Conservation (phyloP, 768 basidiomycete genomes). For the Lactifluus rugatus region DNA sequence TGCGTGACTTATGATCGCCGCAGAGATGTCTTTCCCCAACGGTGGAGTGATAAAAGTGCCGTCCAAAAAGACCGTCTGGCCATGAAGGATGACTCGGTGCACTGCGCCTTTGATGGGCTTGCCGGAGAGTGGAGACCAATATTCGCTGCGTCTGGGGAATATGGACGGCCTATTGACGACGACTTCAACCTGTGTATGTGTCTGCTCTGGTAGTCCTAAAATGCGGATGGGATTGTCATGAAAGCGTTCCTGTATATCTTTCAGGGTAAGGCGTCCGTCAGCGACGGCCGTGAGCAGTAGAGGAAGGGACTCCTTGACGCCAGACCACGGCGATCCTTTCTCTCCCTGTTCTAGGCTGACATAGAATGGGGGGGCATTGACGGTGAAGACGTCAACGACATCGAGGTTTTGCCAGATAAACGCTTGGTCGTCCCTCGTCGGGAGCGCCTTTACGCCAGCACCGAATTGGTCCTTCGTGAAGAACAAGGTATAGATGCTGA, state of each 20-base stretch:
- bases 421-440: constrained; percentile 65
- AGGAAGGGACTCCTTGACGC: constrained; percentile 80
- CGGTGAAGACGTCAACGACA: constrained; percentile 82
- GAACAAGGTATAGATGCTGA: constrained; percentile 86
- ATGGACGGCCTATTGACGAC: constrained; percentile 67
- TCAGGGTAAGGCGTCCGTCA: constrained; percentile 67
- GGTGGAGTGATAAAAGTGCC: constrained; percentile 55
- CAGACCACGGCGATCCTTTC: constrained; percentile 57
- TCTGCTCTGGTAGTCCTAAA: constrained; percentile 81
- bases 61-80: constrained; percentile 83
- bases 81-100: constrained; percentile 86
- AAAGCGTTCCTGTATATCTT: constrained; percentile 72
- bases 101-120: constrained; percentile 59
- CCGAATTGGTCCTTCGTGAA: constrained; percentile 72
- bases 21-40: constrained; percentile 65
- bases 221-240: constrained; percentile 91
- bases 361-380: constrained; percentile 75
- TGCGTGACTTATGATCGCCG: constrained; percentile 28
- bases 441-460: constrained; percentile 42
- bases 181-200: constrained; percentile 85
- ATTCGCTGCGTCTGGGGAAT: constrained; percentile 39
- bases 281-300: constrained; percentile 80
- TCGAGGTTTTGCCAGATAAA: constrained; percentile 80
- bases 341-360: constrained; percentile 56
- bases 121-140: constrained; percentile 80